Evolutionary conservation across 495 filamentous ascomycete species (phyloP).

Genomic region (Thermothielavioides terrestris): DNA sequence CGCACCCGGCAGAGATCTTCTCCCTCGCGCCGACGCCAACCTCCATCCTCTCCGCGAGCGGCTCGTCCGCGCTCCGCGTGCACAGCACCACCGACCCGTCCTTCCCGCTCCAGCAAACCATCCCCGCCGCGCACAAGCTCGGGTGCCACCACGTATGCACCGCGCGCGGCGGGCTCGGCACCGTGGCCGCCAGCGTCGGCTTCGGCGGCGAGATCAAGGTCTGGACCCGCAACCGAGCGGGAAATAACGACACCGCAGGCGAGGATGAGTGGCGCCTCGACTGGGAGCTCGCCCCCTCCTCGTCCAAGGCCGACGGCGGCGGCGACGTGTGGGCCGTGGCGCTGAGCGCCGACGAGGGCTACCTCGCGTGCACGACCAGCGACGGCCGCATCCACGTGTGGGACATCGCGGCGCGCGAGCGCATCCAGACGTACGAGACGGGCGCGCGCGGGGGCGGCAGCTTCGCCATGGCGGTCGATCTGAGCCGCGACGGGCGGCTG

Average conservation of each 20-base stretch:
- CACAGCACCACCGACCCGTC: conserved; percentile 60
- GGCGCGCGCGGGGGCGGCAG: conserved; percentile 50
- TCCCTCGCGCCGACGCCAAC: conserved; percentile 72
- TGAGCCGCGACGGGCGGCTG: conserved; percentile 66
- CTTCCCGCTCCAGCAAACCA: conserved; percentile 67
- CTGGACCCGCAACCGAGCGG: conserved; percentile 41
- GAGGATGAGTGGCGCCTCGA: conserved; percentile 2
- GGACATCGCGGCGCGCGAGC: conserved; percentile 46
- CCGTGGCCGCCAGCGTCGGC: conserved; percentile 67
- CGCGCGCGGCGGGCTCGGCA: conserved; percentile 50
- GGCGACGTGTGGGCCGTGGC: conserved; percentile 80
- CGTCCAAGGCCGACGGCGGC: conserved; percentile 39
- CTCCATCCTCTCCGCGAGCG: conserved; percentile 71
- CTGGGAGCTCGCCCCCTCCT: conserved; percentile 28
- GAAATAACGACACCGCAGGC: neutral
- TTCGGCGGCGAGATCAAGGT: conserved; percentile 80
- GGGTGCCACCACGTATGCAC: conserved; percentile 83
- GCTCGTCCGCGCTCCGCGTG: conserved; percentile 68
- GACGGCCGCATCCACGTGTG: conserved; percentile 84
- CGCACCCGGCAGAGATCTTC: conserved; percentile 84
- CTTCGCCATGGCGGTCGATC: conserved; percentile 81
- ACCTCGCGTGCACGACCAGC: conserved; percentile 70
- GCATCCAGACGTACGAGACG: conserved; percentile 77
- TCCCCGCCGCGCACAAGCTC: conserved; percentile 67
- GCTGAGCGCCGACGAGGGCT: conserved; percentile 71